Conservation (phyloP, 2,329 filamentous ascomycete genomes). For the Ceratocystiopsis sp. region DNA sequence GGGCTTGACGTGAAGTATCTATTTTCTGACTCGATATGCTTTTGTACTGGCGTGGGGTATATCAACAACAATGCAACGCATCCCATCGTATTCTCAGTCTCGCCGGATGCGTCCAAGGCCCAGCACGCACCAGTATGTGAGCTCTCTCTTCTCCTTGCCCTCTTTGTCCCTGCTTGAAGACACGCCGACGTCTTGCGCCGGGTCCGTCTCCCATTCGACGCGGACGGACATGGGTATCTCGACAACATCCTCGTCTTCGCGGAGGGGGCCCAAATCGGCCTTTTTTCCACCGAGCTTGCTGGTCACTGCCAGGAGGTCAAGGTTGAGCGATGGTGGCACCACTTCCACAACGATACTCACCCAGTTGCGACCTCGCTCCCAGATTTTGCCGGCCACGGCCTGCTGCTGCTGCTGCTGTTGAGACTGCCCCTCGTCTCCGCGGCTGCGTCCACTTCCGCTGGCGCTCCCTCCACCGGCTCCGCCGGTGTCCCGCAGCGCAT, state of each 20-base stretch:
- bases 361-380: slow-evolving; percentile 87
- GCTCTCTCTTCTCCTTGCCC: slow-evolving; percentile 61
- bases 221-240: slow-evolving; percentile 93
- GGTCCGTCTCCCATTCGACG: slow-evolving; percentile 72
- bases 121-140: slow-evolving; percentile 92
- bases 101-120: slow-evolving; percentile 64
- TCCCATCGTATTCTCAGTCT: not conserved
- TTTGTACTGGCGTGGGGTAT: no score
- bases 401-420: slow-evolving; percentile 27
- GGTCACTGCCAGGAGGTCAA: slow-evolving; percentile 17
- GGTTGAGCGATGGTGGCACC: slow-evolving; percentile 42
- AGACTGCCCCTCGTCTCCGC: slow-evolving; percentile 26
- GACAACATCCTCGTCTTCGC: slow-evolving; percentile 45
- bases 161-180: slow-evolving; percentile 36
- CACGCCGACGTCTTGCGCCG: slow-evolving; percentile 40
- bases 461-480: slow-evolving; percentile 12
- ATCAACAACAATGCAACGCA: no score
- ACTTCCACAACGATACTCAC: slow-evolving; percentile 88
- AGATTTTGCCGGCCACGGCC: slow-evolving; percentile 86
- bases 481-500: slow-evolving; percentile 50
- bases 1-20: not conserved
- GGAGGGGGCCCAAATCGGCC: slow-evolving; percentile 28
- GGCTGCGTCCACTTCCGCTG: slow-evolving; percentile 21
- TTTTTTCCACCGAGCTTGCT: slow-evolving; percentile 8
- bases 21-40: no score